Conservation (phyloP, 306 rosid genomes). For the Phaseolus lunatus region DNA sequence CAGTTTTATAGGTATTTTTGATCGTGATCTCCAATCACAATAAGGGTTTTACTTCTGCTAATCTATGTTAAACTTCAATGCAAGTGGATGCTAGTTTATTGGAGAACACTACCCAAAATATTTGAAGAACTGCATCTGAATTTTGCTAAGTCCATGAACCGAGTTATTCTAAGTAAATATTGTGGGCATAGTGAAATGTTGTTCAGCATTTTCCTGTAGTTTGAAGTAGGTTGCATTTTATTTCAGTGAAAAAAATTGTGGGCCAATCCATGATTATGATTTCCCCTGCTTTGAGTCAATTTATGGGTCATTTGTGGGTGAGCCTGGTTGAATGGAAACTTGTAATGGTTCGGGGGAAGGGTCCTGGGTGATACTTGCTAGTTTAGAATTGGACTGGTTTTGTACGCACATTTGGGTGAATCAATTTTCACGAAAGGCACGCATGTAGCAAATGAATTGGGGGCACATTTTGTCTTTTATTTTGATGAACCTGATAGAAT, state of each 20-base stretch:
- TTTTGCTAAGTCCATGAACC: not conserved
- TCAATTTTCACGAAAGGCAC: not conserved
- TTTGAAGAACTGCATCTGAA: not conserved
- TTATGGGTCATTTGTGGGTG: not conserved
- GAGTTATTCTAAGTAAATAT: not conserved
- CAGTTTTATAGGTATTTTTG: not conserved
- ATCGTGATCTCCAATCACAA: not conserved
- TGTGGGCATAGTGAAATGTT: not conserved
- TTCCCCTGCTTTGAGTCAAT: conserved; percentile 19
- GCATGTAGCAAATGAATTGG: not conserved
- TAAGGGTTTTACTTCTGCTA: not conserved
- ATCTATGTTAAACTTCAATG: not conserved
- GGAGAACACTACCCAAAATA: not conserved
- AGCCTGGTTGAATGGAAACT: conserved; percentile 7
- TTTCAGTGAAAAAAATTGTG: not conserved
- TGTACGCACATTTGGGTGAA: conserved; percentile 2
- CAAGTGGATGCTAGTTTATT: not conserved
- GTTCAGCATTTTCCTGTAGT: not conserved
- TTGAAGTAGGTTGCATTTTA: not conserved
- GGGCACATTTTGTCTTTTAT: not conserved
- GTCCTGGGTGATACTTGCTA: conserved; percentile 14
- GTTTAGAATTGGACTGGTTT: conserved; percentile 22
- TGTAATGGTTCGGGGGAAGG: conserved; percentile 7
- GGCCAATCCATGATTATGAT: conserved; percentile 2
- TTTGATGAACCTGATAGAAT: not conserved